Evolutionary conservation across 768 basidiomycete species (phyloP), one percentile per base, ranked within the genome.

Genomic region (Pisolithus marmoratus): DNA sequence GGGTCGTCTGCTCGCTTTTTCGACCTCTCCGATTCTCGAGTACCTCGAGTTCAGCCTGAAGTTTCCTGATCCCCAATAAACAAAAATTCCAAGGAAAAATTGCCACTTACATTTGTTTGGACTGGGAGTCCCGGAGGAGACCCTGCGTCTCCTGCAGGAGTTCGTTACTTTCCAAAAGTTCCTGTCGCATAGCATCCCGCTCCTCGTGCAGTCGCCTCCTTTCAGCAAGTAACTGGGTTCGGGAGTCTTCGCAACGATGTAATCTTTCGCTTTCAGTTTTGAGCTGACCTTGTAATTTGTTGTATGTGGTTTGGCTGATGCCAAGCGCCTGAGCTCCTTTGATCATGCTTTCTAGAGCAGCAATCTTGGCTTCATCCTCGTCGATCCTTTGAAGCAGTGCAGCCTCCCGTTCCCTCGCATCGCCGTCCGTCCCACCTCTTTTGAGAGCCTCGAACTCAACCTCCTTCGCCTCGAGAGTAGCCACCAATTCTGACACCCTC

Each of bases 321-420:
- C 55, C 55, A 9, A 70, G 50, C 42, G 73, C 64, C 22, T 73
- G 67, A n/a, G 70, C 61, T 27, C 74, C 74, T 22, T 70, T 63
- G 3, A 80, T 60, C 64, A 79, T 65, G 42, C 63, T 66, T 60
- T 86, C 82, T 51, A 88, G 60, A 3, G 80, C 75, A 3, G 70
- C 66, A 34, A 87, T 82, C 65, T 81, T 85, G 5, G 78, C 81
- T 45, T 83, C 83, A 55, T 89, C 85, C 59, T 86, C 84, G 41
- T 89, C 85, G 26, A 90, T 80, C 56, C 87, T 74, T 64, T 76
- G 73, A 62, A 84, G 54, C 26, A 89, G 60, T 49, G 81, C 81
- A 23, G 77, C 75, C 62, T 89, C 87, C 47, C 87, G 71, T 53
- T 71, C 70, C 20, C 66, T 71, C 24, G 74, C 66, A 46, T 64